Evolutionary conservation across 352 stramenopile genomes (phyloP).

Genomic region (Phytophthora rubi): DNA sequence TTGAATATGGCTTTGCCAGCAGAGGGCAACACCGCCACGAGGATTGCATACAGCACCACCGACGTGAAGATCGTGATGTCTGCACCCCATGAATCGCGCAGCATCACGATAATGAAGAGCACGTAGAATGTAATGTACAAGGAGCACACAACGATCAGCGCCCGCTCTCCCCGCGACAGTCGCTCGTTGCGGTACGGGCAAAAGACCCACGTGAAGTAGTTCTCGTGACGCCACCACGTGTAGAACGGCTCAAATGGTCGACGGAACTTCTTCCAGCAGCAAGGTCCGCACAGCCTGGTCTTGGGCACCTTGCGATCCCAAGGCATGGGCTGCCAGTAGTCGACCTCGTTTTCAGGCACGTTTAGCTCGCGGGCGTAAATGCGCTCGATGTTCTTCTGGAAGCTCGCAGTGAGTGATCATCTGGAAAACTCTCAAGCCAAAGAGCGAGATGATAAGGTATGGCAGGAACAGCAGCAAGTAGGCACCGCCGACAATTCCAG

Average conservation of each 20-base stretch:
- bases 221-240: conserved; percentile 81
- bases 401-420: conserved; percentile 68
- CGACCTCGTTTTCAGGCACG: conserved; percentile 66
- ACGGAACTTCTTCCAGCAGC: conserved; percentile 75
- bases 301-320: conserved; percentile 81
- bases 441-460: conserved; percentile 59
- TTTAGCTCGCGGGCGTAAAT: conserved; percentile 59
- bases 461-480: conserved; percentile 70
- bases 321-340: conserved; percentile 76
- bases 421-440: conserved; percentile 67
- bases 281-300: conserved; percentile 61
- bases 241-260: conserved; percentile 72
- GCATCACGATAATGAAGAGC: too few relatives aligned
- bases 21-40: too few relatives aligned
- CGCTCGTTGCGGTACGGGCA: conserved; percentile 74
- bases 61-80: conserved; percentile 44
- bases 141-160: too few relatives aligned
- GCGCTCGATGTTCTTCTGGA: conserved; percentile 64
- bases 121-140: too few relatives aligned
- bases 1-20: conserved; percentile 79
- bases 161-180: conserved; percentile 58
- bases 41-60: too few relatives aligned
- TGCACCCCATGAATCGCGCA: too few relatives aligned
- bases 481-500: conserved; percentile 47
- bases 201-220: conserved; percentile 84